Evolutionary conservation across 306 rosid species (phyloP), one percentile per base, ranked within the genome.

Genomic region (Cyclanthera cordifolia): DNA sequence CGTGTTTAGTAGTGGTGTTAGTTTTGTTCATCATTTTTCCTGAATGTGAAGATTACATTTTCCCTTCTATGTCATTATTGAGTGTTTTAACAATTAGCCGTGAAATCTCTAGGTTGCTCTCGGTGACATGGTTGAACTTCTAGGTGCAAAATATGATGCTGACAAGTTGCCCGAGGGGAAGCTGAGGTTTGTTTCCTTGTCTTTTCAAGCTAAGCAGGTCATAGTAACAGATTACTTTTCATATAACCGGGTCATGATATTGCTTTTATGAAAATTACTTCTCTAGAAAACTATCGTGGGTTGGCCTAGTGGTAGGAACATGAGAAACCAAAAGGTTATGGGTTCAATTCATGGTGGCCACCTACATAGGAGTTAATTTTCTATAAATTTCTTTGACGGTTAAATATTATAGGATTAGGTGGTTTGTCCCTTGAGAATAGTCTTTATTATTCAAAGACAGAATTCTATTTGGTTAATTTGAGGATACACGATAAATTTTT

Each of bases 61-160:
- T 20, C 39, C 21, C 43, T 65, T 5, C 53, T 2, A 16, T 64
- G 13, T 63, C 8, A 43, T 37, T 16, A 52, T 71, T 71, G 17
- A 45, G 67, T 46, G 27, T 47, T 25, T 9, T 53, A 45, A 24
- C 55, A 16, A 3, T 17, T 52, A 21, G 30, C 67, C 24, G 30
- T 67, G 37, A 32, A 47, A 61, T 54, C 28, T 54, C 64, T 53
- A 93, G 96, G 98, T 93, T 70, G 99, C 96, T 64, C 85, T 90
- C 28, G 99, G 95, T 39, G 95, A 87, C 79, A 87, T 87, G 95
- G 88, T 82, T 21, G 96, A 90, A 82, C 94, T 93, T 88, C 77
- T 27, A 70, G 25, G 25, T 3, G 90, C 88, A 19, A 86, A 88
- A 13, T 86, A 80, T 70, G 87, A 93, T 65, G 96, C 99, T 7